Evolutionary conservation across 2,329 filamentous ascomycete genomes (phyloP).

Genomic region (Didymella pinodella): DNA sequence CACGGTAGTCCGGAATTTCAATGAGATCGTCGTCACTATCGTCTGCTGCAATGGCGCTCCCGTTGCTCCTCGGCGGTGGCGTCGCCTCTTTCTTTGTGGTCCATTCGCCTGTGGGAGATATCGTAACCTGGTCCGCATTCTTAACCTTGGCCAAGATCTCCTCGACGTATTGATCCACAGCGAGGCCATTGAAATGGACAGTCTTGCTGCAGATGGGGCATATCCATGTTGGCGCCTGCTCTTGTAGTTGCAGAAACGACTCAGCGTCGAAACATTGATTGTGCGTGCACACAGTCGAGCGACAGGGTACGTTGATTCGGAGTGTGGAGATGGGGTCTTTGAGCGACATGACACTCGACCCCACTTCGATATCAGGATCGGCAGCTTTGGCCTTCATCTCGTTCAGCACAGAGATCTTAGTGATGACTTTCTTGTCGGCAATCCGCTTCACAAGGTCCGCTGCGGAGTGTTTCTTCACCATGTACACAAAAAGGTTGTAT

Average conservation of each 20-base stretch:
- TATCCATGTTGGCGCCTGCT: constrained; percentile 96
- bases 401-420: constrained; percentile 79
- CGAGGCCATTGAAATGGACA: constrained; percentile 80
- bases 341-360: constrained; percentile 85
- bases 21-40: constrained; percentile 57
- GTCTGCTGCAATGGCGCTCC: constrained; percentile 50
- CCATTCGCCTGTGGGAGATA: constrained; percentile 89
- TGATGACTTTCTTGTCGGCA: constrained; percentile 72
- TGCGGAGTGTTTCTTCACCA: constrained; percentile 77
- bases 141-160: constrained; percentile 82
- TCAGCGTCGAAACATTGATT: constrained; percentile 94
- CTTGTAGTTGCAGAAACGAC: constrained; percentile 91
- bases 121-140: constrained; percentile 82
- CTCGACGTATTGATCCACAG: constrained; percentile 90
- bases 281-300: constrained; percentile 81
- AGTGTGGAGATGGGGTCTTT: constrained; percentile 92
- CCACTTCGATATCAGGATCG: constrained; percentile 88
- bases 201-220: constrained; percentile 92
- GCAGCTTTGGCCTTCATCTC: constrained; percentile 83
- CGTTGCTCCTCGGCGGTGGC: constrained; percentile 50
- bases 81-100: constrained; percentile 55
- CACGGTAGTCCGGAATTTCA: constrained; percentile 53
- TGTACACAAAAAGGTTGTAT: constrained; percentile 68
- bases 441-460: constrained; percentile 75
- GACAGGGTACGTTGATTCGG: constrained; percentile 79